Evolutionary conservation across 352 stramenopile genomes (phyloP).

Genomic region (Globisporangium yorkense): DNA sequence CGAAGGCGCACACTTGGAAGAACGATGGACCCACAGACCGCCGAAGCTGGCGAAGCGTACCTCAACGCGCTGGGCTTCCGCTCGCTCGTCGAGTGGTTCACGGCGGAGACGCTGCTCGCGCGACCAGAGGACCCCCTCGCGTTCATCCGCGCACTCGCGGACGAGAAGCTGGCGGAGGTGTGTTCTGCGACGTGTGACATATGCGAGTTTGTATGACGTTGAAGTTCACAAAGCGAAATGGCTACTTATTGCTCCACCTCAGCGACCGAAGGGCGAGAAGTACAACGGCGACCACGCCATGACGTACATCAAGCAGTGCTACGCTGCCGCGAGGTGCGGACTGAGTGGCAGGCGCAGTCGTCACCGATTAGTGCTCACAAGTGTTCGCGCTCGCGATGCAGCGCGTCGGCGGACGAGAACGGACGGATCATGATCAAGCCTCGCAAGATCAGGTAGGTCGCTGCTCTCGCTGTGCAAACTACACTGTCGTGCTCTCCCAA

Average conservation of each 20-base stretch:
- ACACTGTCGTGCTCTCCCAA: neutral
- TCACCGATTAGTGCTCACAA: too few species aligned
- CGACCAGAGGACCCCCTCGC: slow-evolving; percentile 82
- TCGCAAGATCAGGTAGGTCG: slow-evolving; percentile 50
- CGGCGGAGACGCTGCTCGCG: slow-evolving; percentile 78
- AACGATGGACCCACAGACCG: slow-evolving; percentile 65
- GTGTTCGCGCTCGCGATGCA: slow-evolving; percentile 12
- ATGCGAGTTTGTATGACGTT: neutral
- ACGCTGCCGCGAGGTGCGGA: slow-evolving; percentile 66
- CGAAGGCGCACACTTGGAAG: too few species aligned
- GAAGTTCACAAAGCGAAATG: neutral
- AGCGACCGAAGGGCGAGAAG: slow-evolving; percentile 43
- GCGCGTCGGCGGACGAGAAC: slow-evolving; percentile 79
- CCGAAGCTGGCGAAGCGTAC: slow-evolving; percentile 79
- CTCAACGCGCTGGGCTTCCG: slow-evolving; percentile 87
- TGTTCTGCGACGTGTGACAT: neutral
- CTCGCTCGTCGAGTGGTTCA: slow-evolving; percentile 90
- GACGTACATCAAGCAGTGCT: slow-evolving; percentile 85
- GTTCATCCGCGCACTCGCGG: slow-evolving; percentile 72
- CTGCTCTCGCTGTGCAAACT: neutral
- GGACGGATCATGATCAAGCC: slow-evolving; percentile 70
- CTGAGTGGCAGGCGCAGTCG: neutral
- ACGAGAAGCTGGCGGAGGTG: slow-evolving; percentile 82
- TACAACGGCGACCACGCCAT: slow-evolving; percentile 79
- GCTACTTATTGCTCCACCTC: slow-evolving; percentile 2